Conservation (phyloP, 345 rosid species). For the Eucalyptus brandiana region DNA sequence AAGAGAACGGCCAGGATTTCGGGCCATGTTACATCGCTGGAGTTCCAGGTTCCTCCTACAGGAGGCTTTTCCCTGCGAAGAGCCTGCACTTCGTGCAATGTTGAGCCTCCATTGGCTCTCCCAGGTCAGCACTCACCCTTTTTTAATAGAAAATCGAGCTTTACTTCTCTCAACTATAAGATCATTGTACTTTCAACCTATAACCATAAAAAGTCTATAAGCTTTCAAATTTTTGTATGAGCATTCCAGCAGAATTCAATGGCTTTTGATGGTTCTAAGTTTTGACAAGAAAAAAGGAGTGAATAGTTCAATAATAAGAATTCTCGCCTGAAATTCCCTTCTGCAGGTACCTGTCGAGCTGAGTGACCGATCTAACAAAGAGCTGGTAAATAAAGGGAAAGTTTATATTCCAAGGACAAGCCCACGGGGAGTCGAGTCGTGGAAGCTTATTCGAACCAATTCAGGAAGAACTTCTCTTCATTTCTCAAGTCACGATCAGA, state of each 20-base stretch:
- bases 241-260: neutral
- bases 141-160: neutral
- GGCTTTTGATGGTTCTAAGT: neutral
- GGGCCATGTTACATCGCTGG: slow-evolving; percentile 13
- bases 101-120: slow-evolving; percentile 42
- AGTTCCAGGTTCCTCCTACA: slow-evolving; percentile 28
- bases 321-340: neutral
- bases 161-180: neutral
- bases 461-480: slow-evolving; percentile 16
- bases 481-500: slow-evolving; percentile 14
- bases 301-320: neutral
- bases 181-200: neutral
- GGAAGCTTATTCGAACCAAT: slow-evolving; percentile 16
- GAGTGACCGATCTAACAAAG: neutral
- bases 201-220: neutral
- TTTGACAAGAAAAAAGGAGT: neutral
- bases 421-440: neutral
- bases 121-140: slow-evolving; percentile 5
- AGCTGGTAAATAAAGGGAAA: slow-evolving; percentile 20
- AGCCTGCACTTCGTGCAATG: slow-evolving; percentile 28
- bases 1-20: slow-evolving; percentile 12
- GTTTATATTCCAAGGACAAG: slow-evolving; percentile 21
- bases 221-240: neutral
- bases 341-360: slow-evolving; percentile 22
- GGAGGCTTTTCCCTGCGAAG: slow-evolving; percentile 27